These are phyloP conservation scores for Suillus lakei DNA, from an alignment of 768 basidiomycete genomes.

Conservation along the genomic window DNA sequence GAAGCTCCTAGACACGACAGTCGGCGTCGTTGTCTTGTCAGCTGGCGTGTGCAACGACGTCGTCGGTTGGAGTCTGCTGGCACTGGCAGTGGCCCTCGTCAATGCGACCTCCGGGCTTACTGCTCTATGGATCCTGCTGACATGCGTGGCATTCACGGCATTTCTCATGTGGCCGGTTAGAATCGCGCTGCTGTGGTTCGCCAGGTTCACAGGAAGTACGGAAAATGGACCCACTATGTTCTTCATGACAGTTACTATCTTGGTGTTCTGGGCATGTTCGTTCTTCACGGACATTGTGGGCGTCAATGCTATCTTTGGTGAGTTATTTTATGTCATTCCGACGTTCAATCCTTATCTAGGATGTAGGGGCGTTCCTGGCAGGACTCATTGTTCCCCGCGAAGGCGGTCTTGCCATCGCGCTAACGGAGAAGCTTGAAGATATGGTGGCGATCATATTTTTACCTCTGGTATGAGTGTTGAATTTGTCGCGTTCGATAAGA, in stretches of 20 bases:
- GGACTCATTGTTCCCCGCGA: conserved; percentile 87
- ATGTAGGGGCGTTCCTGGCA: conserved; percentile 76
- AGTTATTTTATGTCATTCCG: conserved; percentile 14
- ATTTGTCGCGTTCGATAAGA: conserved; percentile 1
- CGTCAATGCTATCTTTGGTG: conserved; percentile 92
- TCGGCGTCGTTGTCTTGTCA: conserved; percentile 90
- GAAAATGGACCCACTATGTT: conserved; percentile 84
- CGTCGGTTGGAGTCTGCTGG: conserved; percentile 87
- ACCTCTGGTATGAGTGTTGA: conserved; percentile 64
- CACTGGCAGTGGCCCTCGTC: conserved; percentile 89
- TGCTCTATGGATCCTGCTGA: conserved; percentile 84
- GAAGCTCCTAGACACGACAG: conserved; percentile 88
- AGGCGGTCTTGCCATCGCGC: conserved; percentile 79
- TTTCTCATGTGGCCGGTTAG: conserved; percentile 75
- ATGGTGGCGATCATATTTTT: conserved; percentile 90
- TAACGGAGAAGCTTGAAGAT: conserved; percentile 95
- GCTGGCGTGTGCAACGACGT: conserved; percentile 93
- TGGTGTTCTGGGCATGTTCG: conserved; percentile 82
- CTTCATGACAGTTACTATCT: conserved; percentile 86
- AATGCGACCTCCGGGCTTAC: conserved; percentile 84
- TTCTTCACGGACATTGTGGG: conserved; percentile 96
- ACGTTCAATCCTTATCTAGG: neutral
- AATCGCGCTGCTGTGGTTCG: conserved; percentile 68
- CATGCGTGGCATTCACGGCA: conserved; percentile 80
- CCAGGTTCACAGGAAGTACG: conserved; percentile 75